Evolutionary conservation across 306 rosid genomes (phyloP).

Genomic region (Dryas drummondii): DNA sequence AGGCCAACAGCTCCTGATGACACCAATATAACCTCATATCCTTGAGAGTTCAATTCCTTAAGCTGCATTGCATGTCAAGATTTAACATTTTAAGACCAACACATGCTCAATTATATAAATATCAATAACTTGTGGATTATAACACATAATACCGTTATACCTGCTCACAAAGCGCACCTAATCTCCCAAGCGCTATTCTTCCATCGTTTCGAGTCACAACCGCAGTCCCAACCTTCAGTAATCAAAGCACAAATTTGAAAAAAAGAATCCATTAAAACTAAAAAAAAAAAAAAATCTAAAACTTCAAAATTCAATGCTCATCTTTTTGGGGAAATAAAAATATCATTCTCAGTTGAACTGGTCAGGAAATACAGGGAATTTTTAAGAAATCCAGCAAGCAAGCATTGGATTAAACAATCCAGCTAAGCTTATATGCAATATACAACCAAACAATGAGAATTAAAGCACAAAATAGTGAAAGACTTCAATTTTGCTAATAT

Average conservation of each 20-base stretch:
- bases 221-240: constrained; percentile 59
- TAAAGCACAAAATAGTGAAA: neutral
- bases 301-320: neutral
- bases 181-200: constrained; percentile 61
- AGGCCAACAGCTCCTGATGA: constrained; percentile 98
- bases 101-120: neutral
- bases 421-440: neutral
- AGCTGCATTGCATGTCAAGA: constrained; percentile 52
- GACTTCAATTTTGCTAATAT: neutral
- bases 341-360: neutral
- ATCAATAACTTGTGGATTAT: neutral
- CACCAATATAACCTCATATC: constrained; percentile 87
- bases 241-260: constrained; percentile 13
- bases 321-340: neutral
- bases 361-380: too few species aligned
- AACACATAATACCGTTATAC: constrained; percentile 23
- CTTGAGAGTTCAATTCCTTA: constrained; percentile 73
- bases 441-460: neutral
- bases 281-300: neutral
- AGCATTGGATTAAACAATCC: neutral
- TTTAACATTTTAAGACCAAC: constrained; percentile 9
- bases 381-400: too few species aligned
- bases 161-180: constrained; percentile 92
- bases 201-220: constrained; percentile 67
- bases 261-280: neutral